Conservation (phyloP, 768 basidiomycete genomes). For the Boletus rufocinnamomeus region DNA sequence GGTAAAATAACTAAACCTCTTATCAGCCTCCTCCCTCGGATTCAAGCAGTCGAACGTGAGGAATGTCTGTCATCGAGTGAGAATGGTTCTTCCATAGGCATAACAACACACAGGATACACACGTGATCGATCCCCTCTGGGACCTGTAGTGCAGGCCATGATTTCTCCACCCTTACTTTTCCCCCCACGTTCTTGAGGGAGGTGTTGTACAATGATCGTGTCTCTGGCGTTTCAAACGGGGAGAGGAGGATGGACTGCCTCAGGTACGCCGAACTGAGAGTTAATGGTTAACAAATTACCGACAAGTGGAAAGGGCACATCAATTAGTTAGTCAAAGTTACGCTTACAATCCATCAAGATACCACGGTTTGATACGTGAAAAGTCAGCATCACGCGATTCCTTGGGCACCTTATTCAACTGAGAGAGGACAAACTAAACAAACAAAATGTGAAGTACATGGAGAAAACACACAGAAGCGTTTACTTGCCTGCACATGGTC, state of each 20-base stretch:
- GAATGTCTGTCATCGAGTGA: conserved; percentile 54
- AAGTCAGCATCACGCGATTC: conserved; percentile 95
- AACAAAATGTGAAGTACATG: not conserved
- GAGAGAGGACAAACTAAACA: conserved; percentile 76
- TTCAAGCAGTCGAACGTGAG: conserved; percentile 69
- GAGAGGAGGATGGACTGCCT: conserved; percentile 90
- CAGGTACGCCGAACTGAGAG: conserved; percentile 70
- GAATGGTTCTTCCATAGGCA: not conserved
- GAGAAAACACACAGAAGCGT: not conserved
- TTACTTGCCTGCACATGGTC: conserved; percentile 85
- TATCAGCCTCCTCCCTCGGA: conserved; percentile 80
- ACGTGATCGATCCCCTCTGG: conserved; percentile 86
- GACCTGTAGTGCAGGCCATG: conserved; percentile 74
- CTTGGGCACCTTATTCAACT: conserved; percentile 87
- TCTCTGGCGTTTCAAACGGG: conserved; percentile 88
- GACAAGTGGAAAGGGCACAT: conserved; percentile 62
- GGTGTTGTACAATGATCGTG: conserved; percentile 74
- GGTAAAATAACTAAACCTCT: conserved; percentile 84
- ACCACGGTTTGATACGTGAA: conserved; percentile 97
- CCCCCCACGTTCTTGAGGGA: conserved; percentile 82
- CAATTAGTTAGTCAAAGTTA: conserved; percentile 41
- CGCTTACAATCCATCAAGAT: conserved; percentile 88
- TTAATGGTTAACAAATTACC: not conserved
- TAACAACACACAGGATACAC: conserved; percentile 21
- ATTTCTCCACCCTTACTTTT: conserved; percentile 67